Percentiles rank a stretch among this genome's conserved stretches.
Conservation (phyloP, 805 yeast species). For the Cyberlindnera saturnus region DNA sequence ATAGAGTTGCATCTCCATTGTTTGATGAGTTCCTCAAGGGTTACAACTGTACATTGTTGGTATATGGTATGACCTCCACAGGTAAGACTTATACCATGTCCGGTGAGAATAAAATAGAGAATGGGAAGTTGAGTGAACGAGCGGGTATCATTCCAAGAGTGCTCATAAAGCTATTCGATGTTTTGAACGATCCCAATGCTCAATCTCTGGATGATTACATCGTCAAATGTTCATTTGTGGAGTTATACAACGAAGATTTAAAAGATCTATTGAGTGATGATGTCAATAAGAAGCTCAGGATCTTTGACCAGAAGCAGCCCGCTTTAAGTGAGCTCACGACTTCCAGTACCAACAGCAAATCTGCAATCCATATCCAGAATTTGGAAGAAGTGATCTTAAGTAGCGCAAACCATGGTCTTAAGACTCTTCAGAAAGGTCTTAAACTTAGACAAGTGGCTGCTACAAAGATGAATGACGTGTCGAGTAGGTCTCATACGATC, state of each 20-base stretch:
- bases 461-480: conserved; percentile 66
- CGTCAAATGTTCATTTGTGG: conserved; percentile 76
- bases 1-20: conserved; percentile 58
- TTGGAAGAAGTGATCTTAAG: conserved; percentile 54
- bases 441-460: conserved; percentile 59
- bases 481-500: conserved; percentile 74
- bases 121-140: conserved; percentile 31
- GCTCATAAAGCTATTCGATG: conserved; percentile 48
- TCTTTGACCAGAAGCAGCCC: conserved; percentile 37
- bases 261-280: conserved; percentile 53
- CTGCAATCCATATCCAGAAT: conserved; percentile 51
- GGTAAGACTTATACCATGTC: conserved; percentile 82
- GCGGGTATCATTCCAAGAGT: conserved; percentile 71
- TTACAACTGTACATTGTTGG: conserved; percentile 75
- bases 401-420: conserved; percentile 50
- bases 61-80: conserved; percentile 91
- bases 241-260: conserved; percentile 82
- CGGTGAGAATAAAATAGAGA: conserved; percentile 45
- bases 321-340: conserved; percentile 1
- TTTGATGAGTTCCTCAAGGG: conserved; percentile 67
- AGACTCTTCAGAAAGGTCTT: conserved; percentile 50
- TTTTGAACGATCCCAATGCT: conserved; percentile 30
- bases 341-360: conserved; percentile 8
- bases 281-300: conserved; percentile 43
- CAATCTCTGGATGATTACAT: conserved; percentile 41